Base-by-base conservation (phyloP, 2,329 filamentous ascomycete genomes). In the Beauveria bassiana region DNA sequence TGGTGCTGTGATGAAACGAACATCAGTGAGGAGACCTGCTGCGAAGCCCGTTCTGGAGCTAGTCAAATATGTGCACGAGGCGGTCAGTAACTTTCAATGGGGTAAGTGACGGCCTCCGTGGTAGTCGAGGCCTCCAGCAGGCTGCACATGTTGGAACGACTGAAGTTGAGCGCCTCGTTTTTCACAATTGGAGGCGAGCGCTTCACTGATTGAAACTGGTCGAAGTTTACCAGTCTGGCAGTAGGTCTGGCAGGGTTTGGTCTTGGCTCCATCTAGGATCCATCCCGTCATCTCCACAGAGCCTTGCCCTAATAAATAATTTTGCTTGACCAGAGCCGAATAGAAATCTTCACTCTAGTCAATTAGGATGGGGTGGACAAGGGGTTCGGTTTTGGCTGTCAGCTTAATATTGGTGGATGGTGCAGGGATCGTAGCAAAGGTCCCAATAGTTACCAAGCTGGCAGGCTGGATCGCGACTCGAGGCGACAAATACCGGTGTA, bases 261-360 rank as follows among this genome's bases (percentile, higher is more conserved):
- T 59, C 40, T 52, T 59, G 57, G 57, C 38, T 59, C 57, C 57
- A 53, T 59, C 57, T 59, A 7, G 34, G 18, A 59, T 59, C 57
- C 57, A 59, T 45, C 57, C 50, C 38, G 22, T 59, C 46, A 51
- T 51, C 14, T 51, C 46, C 56, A 51, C 55, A 34, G 9, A 16
- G 34, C 47, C 38, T 34, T 52, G 52, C 47, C 57, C 26, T 34
- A 26, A 38, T 5, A 38, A 38, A 14, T 38, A 14, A 38, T 38
- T 38, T 38, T 38, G 34, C 34, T 38, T 34, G 9, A 34, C 24
- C 24, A 53, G 10, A 53, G 22, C 20, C 12, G 14, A 38, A 38
- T 5, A 38, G 34, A 14, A 38, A 38, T 38, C 34, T 38, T 38
- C 34, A 38, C 34, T 14, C 34, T 50, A 49, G 12, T n/a, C 38